Evolutionary conservation across 257 asterid genomes (phyloP).

Genomic region (Solanum lycopersicoides): DNA sequence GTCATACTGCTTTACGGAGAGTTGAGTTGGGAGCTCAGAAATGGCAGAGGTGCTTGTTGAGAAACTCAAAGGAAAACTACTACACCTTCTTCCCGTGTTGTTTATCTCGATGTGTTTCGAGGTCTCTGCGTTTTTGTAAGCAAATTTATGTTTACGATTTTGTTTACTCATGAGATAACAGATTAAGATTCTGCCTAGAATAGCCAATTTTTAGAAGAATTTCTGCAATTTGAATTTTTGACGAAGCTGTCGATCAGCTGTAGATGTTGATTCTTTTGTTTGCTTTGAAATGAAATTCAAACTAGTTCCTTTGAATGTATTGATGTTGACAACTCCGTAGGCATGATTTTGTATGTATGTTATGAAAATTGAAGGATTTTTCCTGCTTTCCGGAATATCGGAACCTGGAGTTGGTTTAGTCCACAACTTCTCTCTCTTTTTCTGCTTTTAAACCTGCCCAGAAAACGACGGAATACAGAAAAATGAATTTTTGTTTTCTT

Average conservation of each 20-base stretch:
- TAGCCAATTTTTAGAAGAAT: neutral
- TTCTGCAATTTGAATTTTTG: neutral
- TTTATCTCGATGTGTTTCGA: constrained; percentile 51
- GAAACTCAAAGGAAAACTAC: constrained; percentile 1
- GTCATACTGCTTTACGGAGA: neutral
- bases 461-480: neutral
- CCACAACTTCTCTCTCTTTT: neutral
- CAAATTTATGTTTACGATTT: neutral
- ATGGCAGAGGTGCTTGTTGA: constrained; percentile 30
- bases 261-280: neutral
- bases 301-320: neutral
- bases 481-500: neutral
- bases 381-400: neutral
- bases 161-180: neutral
- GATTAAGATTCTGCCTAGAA: neutral
- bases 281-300: neutral
- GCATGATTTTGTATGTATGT: too few relatives aligned
- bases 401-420: neutral
- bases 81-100: constrained; percentile 25
- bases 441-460: neutral
- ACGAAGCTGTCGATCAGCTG: neutral
- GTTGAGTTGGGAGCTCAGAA: neutral
- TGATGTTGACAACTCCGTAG: neutral
- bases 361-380: neutral
- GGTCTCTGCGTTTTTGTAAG: constrained; percentile 48